Percentiles rank a stretch among this genome's conserved stretches.
These are phyloP conservation scores for Scheffersomyces cryptocercus DNA, from an alignment of 1,139 yeast genomes.

Conservation along the genomic window DNA sequence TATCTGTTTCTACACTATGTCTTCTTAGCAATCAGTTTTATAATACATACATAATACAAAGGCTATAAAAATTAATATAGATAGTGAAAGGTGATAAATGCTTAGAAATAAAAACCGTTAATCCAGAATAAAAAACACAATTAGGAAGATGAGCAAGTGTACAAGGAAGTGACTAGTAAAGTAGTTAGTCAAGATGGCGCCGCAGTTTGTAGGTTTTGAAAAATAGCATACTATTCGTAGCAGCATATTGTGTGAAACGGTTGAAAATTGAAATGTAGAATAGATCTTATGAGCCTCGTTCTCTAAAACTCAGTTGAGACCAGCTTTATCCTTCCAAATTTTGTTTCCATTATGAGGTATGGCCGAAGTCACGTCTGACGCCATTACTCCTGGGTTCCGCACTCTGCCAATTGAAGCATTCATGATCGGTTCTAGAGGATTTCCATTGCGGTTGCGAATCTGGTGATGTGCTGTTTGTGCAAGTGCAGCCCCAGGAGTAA, in stretches of 20 bases:
- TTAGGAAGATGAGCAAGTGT: no score
- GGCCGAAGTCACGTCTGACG: neutral
- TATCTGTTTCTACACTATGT: neutral
- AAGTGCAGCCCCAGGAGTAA: neutral
- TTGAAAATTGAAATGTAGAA: no score
- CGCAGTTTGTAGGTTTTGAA: no score
- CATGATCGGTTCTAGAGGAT: neutral
- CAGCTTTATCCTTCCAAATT: neutral
- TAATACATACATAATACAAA: slow-evolving; percentile 1
- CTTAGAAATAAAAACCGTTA: no score
- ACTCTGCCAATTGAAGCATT: neutral
- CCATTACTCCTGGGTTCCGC: neutral
- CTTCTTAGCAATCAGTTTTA: neutral
- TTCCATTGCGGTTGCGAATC: neutral
- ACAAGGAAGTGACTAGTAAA: no score
- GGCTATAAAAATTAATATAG: neutral
- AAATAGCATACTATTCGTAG: neutral
- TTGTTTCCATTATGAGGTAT: neutral
- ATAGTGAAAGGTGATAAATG: no score
- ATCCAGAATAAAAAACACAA: no score
- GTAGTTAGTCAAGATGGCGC: no score
- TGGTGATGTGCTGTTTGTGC: neutral
- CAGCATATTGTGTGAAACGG: no score
- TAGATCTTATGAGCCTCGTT: no score
- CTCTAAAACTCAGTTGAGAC: no score